Evolutionary conservation across 2,329 filamentous ascomycete genomes (phyloP), one percentile per base, ranked within the genome.

Genomic region (Periconia sp.): DNA sequence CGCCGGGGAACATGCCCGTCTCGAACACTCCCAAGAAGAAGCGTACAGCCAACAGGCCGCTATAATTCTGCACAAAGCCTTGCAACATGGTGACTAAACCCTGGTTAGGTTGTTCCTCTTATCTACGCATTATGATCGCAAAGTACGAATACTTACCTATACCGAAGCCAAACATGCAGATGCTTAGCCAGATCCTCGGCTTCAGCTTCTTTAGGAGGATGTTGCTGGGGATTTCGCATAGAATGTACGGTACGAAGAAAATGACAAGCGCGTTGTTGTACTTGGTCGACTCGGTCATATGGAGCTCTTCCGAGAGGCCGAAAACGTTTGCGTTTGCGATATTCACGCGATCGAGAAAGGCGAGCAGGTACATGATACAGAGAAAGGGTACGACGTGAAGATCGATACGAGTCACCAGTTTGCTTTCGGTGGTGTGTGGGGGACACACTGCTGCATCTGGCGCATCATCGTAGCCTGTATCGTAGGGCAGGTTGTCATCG

Each of bases 151-250:
- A 41, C 27, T 53, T 58, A 46, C 65, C 62, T 19, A 95, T 77
- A 10, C 91, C 90, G 62, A 96, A 97, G 53, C 85, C 76, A 59
- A 93, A 89, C 88, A 96, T 96, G 77, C 92, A 96, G 49, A 85
- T 69, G 3, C 88, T 86, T 20, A 96, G 72, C 81, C 81, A 82
- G 20, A 82, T 62, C 56, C 80, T 76, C 0, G 81, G 81, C 58
- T 76, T 79, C 56, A 82, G 73, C 50, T 77, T 77, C 66, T 82
- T 82, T 45, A 82, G 69, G 2, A 82, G 57, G 17, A 82, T 68
- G 50, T 83, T 83, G 23, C 75, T 78, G 0, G 81, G 81, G 19
- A 83, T 81, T 54, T 83, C 80, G 55, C 81, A 78, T 2, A 82
- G 65, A n/a, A 82, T 72, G 50, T 82, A 81, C 0, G 77, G 76